A percentile compares a stretch with the other conserved stretches of the same genome.
These are phyloP conservation scores for Tuber umbilicatum DNA, from an alignment of 495 filamentous ascomycete genomes.

Conservation along the genomic window DNA sequence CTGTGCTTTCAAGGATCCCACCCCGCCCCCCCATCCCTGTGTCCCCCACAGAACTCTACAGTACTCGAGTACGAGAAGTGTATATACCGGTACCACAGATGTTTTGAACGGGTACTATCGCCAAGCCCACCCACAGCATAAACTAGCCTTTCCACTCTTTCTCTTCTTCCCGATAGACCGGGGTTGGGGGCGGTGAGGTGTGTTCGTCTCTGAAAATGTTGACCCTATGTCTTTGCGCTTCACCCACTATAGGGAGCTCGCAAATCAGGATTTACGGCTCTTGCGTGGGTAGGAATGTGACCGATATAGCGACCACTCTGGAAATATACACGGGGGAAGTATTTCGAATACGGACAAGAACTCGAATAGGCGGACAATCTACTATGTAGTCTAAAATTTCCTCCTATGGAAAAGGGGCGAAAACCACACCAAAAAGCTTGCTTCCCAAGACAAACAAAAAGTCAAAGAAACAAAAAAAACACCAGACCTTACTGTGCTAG, in stretches of 20 bases:
- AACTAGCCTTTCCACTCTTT: neutral
- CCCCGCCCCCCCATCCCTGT: neutral
- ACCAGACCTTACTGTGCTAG: too few relatives aligned
- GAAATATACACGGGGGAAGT: neutral
- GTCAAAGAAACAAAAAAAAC: too few relatives aligned
- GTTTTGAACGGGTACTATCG: neutral
- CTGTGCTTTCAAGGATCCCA: neutral
- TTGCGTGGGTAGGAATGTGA: neutral
- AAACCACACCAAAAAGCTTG: too few relatives aligned
- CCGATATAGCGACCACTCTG: neutral
- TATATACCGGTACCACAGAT: conserved; percentile 11
- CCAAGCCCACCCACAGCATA: neutral
- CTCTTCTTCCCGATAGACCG: conserved; percentile 11
- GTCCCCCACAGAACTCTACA: neutral
- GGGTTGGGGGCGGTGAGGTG: conserved; percentile 7
- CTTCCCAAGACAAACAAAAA: too few relatives aligned
- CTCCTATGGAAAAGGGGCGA: too few relatives aligned
- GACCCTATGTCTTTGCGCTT: neutral
- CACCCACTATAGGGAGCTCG: neutral
- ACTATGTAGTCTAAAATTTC: too few relatives aligned
- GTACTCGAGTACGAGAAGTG: too few relatives aligned
- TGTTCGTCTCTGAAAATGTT: conserved; percentile 6
- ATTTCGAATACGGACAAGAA: too few relatives aligned
- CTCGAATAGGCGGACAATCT: too few relatives aligned
- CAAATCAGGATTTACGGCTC: neutral